Base-by-base conservation (phyloP, 116 monocot genomes). In the Phalaenopsis hybrid region DNA sequence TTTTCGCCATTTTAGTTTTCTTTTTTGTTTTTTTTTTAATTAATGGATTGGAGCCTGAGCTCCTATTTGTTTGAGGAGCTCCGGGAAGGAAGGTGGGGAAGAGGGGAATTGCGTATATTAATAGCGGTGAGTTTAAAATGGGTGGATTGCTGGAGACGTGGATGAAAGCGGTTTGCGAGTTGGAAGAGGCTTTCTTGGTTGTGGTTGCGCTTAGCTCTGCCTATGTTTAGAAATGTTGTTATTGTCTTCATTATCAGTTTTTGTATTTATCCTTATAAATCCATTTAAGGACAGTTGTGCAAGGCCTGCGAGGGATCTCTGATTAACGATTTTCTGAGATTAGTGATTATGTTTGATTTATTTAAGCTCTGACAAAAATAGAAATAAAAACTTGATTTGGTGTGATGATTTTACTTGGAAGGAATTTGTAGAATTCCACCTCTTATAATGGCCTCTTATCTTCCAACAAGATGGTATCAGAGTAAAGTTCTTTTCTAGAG, bases 1-100 rank as follows among this genome's bases (percentile, higher is more conserved):
- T 82, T 52, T 88, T 88, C 50, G 80, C 82, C 88, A 88, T 88
- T 48, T 77, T 76, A 2, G 21, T 20, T 21, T n/a, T 63, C 18
- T n/a, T 15, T 18, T 28, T 15, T 55, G 55, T 55, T 55, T 15
- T 55, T 4, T 55, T 55, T 15, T 55, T 48, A 48, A 48, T 55
- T 55, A 55, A 3, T 65, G 65, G 28, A 65, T 25, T 11, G 6
- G 65, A 65, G 65, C 65, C 65, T 9, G 65, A 9, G 65, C 11
- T 21, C 21, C 65, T 65, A 28, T 65, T 23, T 6, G 65, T 65
- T 65, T 65, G 63, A 13, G 23, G 25, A 25, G 72, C 72, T 11
- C 37, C 31, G 37, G 72, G 72, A 72, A 72, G 72, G 37, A 37
- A 37, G 72, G 25, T 2, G 72, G 15, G 72, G 72, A 13, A 72